Percentiles rank a stretch among this genome's conserved stretches.
Evolutionary conservation across 2,329 filamentous ascomycete genomes (phyloP).

Genomic region (Curvularia verruculosa): DNA sequence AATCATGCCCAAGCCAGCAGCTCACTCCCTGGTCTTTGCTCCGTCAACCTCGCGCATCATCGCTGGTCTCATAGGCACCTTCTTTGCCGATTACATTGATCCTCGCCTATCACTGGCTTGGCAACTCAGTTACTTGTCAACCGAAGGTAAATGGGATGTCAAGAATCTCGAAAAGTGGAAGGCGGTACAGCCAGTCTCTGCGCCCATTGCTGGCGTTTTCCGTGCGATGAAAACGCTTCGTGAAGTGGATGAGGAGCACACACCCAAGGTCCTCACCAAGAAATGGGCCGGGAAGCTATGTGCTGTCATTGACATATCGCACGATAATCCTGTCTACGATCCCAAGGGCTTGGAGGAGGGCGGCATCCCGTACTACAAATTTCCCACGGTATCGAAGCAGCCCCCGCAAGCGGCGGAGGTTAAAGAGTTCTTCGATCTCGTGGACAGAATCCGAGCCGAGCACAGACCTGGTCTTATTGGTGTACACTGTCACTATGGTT

Average conservation of each 20-base stretch:
- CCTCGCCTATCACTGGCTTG: constrained; percentile 80
- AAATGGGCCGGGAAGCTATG: constrained; percentile 71
- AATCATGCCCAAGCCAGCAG: constrained; percentile 76
- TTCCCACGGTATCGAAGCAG: constrained; percentile 89
- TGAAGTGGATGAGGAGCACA: constrained; percentile 84
- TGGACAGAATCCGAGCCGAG: constrained; percentile 55
- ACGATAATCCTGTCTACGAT: constrained; percentile 89
- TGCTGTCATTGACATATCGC: constrained; percentile 87
- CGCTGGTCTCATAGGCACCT: constrained; percentile 81
- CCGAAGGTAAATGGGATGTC: constrained; percentile 95
- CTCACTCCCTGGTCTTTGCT: constrained; percentile 83
- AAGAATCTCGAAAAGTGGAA: constrained; percentile 96
- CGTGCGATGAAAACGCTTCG: constrained; percentile 91
- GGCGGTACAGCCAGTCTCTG: constrained; percentile 76
- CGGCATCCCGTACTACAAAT: constrained; percentile 69
- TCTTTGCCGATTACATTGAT: constrained; percentile 76
- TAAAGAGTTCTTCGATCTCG: constrained; percentile 62
- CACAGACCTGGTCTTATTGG: constrained; percentile 62
- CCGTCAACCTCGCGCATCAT: constrained; percentile 76
- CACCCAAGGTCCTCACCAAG: constrained; percentile 72
- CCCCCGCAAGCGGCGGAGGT: constrained; percentile 72
- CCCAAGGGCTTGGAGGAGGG: constrained; percentile 59
- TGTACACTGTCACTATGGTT: constrained; percentile 95
- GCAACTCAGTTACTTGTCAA: constrained; percentile 88
- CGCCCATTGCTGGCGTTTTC: constrained; percentile 78